Conservation (phyloP, 139 green algal genomes). For the Mesostigma viride region DNA sequence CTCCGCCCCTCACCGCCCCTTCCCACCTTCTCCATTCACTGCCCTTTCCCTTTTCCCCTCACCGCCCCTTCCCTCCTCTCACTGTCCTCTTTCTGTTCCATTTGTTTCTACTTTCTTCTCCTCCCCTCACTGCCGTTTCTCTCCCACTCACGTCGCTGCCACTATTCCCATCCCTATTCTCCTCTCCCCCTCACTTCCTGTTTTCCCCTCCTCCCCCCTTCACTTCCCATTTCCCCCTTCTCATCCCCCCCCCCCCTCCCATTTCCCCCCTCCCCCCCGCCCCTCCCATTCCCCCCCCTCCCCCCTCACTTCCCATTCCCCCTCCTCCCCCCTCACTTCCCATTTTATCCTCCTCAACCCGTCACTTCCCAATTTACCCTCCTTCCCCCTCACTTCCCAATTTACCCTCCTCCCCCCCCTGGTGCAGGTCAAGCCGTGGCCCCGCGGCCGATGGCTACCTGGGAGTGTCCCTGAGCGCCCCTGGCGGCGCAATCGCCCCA, state of each 20-base stretch:
- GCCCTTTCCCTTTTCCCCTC: no score
- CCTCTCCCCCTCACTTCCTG: background rate
- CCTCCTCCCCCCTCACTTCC: background rate
- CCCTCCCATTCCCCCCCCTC: background rate
- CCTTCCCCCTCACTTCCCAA: background rate
- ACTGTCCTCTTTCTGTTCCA: no score
- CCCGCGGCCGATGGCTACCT: slow-evolving; percentile 60
- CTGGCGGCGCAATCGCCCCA: slow-evolving; percentile 58
- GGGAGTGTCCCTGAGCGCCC: slow-evolving; percentile 47
- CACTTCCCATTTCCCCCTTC: no score
- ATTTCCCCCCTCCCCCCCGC: background rate
- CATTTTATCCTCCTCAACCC: background rate
- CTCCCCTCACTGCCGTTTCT: no score
- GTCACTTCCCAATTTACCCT: background rate
- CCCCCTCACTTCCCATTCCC: background rate
- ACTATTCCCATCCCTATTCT: background rate
- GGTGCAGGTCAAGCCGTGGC: slow-evolving; percentile 27
- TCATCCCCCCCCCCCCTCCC: no score
- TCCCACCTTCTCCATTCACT: no score
- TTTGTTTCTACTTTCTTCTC: no score
- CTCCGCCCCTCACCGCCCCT: no score
- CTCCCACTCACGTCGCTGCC: no score
- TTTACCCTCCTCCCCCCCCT: background rate
- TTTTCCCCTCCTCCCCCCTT: no score
- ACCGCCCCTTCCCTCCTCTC: no score